Conservation (phyloP, 768 basidiomycete genomes). For the Lactarius vividus region DNA sequence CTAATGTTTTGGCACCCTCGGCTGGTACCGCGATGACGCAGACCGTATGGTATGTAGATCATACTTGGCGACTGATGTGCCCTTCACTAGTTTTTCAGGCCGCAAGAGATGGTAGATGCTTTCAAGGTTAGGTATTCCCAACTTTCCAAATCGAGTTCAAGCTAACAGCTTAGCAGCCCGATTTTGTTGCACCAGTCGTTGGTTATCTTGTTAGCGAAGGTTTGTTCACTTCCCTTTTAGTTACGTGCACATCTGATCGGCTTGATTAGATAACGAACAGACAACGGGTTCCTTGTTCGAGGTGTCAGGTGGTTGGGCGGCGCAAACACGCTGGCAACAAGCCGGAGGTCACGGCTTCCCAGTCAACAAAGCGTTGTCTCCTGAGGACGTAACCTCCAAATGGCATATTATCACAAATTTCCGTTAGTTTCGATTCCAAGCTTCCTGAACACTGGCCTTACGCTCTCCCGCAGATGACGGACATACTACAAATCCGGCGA, state of each 20-base stretch:
- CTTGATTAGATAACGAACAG: slow-evolving; percentile 56
- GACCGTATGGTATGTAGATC: slow-evolving; percentile 60
- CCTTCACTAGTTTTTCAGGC: slow-evolving; percentile 41
- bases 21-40: slow-evolving; percentile 92
- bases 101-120: slow-evolving; percentile 82
- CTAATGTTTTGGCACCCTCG: slow-evolving; percentile 82
- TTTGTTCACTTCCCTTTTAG: slow-evolving; percentile 29
- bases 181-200: slow-evolving; percentile 89
- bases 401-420: slow-evolving; percentile 87
- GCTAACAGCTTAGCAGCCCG: slow-evolving; percentile 52
- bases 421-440: slow-evolving; percentile 42
- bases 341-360: slow-evolving; percentile 88
- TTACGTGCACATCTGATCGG: neutral
- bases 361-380: slow-evolving; percentile 64
- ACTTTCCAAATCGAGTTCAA: neutral
- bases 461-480: slow-evolving; percentile 56
- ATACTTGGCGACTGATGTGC: neutral
- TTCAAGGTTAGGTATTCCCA: slow-evolving; percentile 64
- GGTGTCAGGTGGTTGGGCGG: slow-evolving; percentile 87
- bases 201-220: slow-evolving; percentile 83
- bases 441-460: slow-evolving; percentile 2
- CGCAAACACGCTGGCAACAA: slow-evolving; percentile 90
- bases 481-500: slow-evolving; percentile 76
- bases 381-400: slow-evolving; percentile 75
- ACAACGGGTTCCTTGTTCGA: slow-evolving; percentile 81